phyloP scores from a whole-genome alignment of 164 flowering plant genomes.

The Berberis thunbergii region DNA sequence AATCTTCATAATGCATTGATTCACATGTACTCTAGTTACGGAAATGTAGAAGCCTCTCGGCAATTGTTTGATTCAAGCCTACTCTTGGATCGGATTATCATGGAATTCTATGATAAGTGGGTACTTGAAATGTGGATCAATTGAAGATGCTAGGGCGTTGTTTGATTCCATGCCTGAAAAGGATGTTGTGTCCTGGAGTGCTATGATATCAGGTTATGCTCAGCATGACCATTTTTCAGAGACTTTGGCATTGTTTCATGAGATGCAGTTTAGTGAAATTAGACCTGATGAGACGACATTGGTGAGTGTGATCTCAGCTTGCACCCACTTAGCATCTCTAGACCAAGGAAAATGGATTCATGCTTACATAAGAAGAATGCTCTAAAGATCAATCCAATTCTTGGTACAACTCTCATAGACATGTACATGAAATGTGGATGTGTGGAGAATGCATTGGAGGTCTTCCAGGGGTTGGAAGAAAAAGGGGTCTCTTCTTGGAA shows the following conservation, averaged over 20 bases:
- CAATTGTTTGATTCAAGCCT: constrained; percentile 22
- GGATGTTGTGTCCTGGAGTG: constrained; percentile 41
- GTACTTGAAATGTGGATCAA: constrained; percentile 22
- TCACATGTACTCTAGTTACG: constrained; percentile 31
- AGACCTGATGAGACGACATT: constrained; percentile 31
- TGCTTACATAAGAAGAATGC: constrained; percentile 25
- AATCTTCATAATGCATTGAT: constrained; percentile 36
- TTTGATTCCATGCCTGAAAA: constrained; percentile 32
- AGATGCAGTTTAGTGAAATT: constrained; percentile 25
- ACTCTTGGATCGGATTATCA: constrained; percentile 28
- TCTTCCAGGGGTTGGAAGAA: constrained; percentile 27
- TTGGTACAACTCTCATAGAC: constrained; percentile 42
- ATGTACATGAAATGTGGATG: constrained; percentile 45
- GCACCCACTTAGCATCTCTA: constrained; percentile 26
- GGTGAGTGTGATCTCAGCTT: constrained; percentile 35
- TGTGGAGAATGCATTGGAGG: constrained; percentile 29
- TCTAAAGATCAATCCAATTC: constrained; percentile 19
- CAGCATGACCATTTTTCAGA: constrained; percentile 19
- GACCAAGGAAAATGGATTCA: constrained; percentile 34
- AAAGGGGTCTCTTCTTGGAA: constrained; percentile 42
- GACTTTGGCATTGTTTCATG: constrained; percentile 27
- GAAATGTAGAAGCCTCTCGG: constrained; percentile 16
- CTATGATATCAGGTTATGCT: constrained; percentile 36
- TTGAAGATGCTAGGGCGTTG: constrained; percentile 22
- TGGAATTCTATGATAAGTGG: constrained; percentile 40